Conservation (phyloP, 1,139 yeast genomes). For the Yamadazyma dushanensis region DNA sequence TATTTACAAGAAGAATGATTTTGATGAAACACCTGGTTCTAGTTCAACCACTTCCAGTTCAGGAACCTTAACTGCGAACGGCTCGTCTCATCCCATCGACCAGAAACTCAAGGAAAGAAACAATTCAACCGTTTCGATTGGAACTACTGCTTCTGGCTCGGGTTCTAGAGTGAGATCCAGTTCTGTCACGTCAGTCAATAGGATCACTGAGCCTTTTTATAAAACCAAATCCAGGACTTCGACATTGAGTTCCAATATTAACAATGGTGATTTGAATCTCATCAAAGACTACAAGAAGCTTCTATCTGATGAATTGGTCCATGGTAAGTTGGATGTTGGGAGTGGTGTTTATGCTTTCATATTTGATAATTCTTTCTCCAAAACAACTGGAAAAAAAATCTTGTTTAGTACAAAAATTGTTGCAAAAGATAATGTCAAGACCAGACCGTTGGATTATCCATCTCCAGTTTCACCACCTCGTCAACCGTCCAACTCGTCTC, state of each 20-base stretch:
- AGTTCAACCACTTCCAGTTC: neutral
- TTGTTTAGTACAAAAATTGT: constrained; percentile 60
- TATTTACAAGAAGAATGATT: constrained; percentile 49
- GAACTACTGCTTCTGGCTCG: constrained; percentile 13
- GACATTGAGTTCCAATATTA: constrained; percentile 33
- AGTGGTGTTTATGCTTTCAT: constrained; percentile 80
- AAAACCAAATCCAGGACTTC: constrained; percentile 39
- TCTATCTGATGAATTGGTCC: constrained; percentile 58
- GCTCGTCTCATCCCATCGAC: constrained; percentile 1
- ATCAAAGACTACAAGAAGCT: constrained; percentile 47
- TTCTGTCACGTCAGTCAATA: constrained; percentile 41
- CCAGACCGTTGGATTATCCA: constrained; percentile 9
- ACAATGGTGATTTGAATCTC: constrained; percentile 38
- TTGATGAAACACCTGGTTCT: constrained; percentile 9
- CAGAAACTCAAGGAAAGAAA: constrained; percentile 8
- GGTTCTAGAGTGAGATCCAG: constrained; percentile 28
- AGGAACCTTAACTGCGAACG: neutral
- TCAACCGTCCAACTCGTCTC: constrained; percentile 5
- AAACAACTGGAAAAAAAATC: constrained; percentile 79
- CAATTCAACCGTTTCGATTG: constrained; percentile 14
- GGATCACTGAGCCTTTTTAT: constrained; percentile 32
- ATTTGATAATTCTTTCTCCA: constrained; percentile 89
- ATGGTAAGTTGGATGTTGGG: constrained; percentile 59
- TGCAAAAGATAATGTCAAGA: constrained; percentile 6
- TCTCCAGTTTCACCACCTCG: constrained; percentile 9